Evolutionary conservation across 2,329 filamentous ascomycete species (phyloP), one percentile per base, ranked within the genome.

Genomic region (Alternaria triticimaculans): DNA sequence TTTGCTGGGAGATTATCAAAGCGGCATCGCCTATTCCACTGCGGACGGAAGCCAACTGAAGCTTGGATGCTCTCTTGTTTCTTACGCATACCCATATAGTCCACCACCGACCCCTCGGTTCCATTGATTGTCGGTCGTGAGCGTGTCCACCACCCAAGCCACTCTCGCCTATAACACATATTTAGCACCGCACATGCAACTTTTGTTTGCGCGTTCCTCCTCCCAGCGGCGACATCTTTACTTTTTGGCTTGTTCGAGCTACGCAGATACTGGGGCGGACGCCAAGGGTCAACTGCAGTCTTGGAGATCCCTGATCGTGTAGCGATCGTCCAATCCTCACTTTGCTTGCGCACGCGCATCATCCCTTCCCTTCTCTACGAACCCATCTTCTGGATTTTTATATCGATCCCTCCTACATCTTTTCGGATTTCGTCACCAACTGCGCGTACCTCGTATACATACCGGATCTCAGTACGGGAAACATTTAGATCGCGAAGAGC

Each of bases 211-310:
- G 49, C 25, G 28, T 59, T 59, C 53, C 37, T 41, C 37, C 37
- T 41, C 37, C 30, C 49, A 37, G 44, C 43, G 37, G 56, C 51
- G 57, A 25, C 49, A 53, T 59, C 56, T 64, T 70, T 64, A 62
- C 65, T 70, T 70, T 54, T 54, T 58, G 51, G 41, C 53, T 51
- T 55, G 37, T 55, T 50, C 58, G 54, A 43, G 33, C 46, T 20
- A 46, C 44, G 12, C 23, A 45, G 43, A 51, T 37, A 62, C 66
- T 61, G 59, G 62, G 64, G 61, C 66, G 55, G 61, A 58, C 68
- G 71, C 74, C 72, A 76, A 74, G 71, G 58, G 55, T 55, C 60
- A 60, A 50, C 62, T 26, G 64, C 61, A 65, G 55, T 55, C 67
- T 64, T 62, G 55, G 33, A 59, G 58, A 67, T 60, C 69, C 73